Base-by-base conservation (phyloP, 495 filamentous ascomycete species). In the Tricharina praecox region DNA sequence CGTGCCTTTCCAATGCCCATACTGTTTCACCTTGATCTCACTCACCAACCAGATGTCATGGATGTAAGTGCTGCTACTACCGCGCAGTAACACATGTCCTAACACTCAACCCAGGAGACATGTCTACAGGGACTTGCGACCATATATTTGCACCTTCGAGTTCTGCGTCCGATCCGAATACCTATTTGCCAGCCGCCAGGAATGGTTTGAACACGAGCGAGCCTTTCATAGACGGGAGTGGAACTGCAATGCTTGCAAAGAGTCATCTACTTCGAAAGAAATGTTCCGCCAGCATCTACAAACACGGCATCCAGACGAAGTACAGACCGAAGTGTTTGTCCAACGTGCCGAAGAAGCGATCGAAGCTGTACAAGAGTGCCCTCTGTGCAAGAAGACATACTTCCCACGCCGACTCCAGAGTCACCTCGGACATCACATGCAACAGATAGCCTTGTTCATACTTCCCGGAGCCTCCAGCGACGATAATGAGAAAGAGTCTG, bases 141-240 rank as follows among this genome's bases (percentile, higher is more conserved):
- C 59, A 36, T 62, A 61, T 32, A 33, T 62, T 18, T 62, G 59
- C 24, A 58, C 53, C 25, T 57, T 58, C 32, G 11, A 33, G 28
- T 23, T 54, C 23, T 62, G 59, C 37, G 15, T 9, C 2, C 45
- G 41, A 18, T 23, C 54, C 2, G 43, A 48, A 8, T 30, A 36
- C 8, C 39, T 61, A 1, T 62, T 54, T 41, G 48, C 47, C 15
- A 54, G 30, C 9, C 46, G 50, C 1, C 45, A 55, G 4, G 59
- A 61, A 19, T 62, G 59, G 59, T 52, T 53, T 38, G 32, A 43
- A 11, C 58, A 62, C 30, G 58, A 62, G 47, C 11, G 33, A 3
- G 49, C 35, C 21, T 13, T 41, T 18, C 58, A 62, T 51, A 32
- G 57, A 2, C 47, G 48, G 11, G 56, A 57, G 40, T 61, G 58